phyloP scores from a whole-genome alignment of 192 early-diverging fungal species.

The Spinellus fusiger region DNA sequence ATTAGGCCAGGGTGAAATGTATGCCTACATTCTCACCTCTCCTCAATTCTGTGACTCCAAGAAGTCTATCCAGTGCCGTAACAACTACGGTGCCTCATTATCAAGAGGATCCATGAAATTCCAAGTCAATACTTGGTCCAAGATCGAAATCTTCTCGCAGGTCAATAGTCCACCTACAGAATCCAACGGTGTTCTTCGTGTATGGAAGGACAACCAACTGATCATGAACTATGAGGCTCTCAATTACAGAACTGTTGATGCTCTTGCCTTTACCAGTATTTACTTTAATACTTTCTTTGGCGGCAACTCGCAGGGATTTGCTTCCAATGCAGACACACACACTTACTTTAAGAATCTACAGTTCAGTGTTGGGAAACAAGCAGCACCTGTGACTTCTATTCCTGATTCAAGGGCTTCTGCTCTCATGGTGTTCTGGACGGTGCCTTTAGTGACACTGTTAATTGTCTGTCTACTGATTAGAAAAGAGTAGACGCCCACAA shows the following conservation, averaged over 20 bases:
- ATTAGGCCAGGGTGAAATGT: conserved; percentile 29
- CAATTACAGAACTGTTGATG: conserved; percentile 32
- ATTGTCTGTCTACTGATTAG: not conserved
- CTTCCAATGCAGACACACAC: conserved; percentile 27
- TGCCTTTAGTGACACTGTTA: not conserved
- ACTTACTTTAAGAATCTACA: conserved; percentile 42
- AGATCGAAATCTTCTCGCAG: conserved; percentile 36
- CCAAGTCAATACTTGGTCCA: conserved; percentile 28
- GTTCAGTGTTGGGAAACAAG: conserved; percentile 35
- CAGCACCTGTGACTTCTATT: not conserved
- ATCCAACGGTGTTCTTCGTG: conserved; percentile 34
- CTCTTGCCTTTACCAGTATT: conserved; percentile 36
- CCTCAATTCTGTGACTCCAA: conserved; percentile 29
- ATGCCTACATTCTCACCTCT: conserved; percentile 40
- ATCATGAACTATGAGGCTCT: conserved; percentile 32
- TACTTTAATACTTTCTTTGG: conserved; percentile 53
- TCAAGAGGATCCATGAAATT: conserved; percentile 44
- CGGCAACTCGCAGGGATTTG: conserved; percentile 33
- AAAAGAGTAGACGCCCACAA: too few relatives aligned
- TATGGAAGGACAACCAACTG: conserved; percentile 37
- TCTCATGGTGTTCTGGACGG: not conserved
- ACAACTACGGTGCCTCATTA: conserved; percentile 45
- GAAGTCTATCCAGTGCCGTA: conserved; percentile 29
- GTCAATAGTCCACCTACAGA: conserved; percentile 7
- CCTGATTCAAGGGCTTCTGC: not conserved